Base-by-base conservation (phyloP, 139 green algal genomes). In the Chlamydomonas sp. region DNA sequence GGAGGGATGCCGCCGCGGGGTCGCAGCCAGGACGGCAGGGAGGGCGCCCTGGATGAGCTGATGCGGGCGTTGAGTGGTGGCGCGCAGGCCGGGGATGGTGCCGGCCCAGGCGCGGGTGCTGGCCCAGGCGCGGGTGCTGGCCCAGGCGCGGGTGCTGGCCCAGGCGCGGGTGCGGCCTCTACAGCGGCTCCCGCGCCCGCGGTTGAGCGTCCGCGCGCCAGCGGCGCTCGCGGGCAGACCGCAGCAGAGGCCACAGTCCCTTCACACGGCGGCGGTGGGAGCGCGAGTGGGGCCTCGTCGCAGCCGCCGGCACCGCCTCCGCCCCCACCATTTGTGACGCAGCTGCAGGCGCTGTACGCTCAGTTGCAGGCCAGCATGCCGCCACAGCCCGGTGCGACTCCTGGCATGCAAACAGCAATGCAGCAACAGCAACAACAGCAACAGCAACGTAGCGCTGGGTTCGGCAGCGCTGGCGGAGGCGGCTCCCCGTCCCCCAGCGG, bases 361-460 rank as follows among this genome's bases (percentile, higher is more conserved):
- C 79, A 68, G 69, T 20, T 86, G 69, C 81, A 86, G 79, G 20
- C 7, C 15, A 61, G 17, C 69, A 77, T 78, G 77, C 17, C 77
- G 16, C 16, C 77, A 16, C 15, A 16, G 59, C 61, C 58, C 17
- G 17, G 58, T 2, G 2, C 60, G 16, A 17, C 57, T 16, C 17
- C 60, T 16, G 77, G 16, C 5, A 17, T 49, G 15, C 3, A 12
- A 58, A 16, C 16, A 58, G 15, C 17, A 6, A 9, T 16, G 61
- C 72, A 15, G 72, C n/a, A 7, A 7, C 72, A 69, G 77, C 16
- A 7, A 18, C 3, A 16, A 16, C 16, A 17, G 17, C 77, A 17
- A 61, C 77, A 61, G 72, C 2, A 20, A 15, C 18, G 31, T 49
- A 49, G 31, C 31, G 31, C 31, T 49, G 31, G 31, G 31, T 49